phyloP scores from a whole-genome alignment of 495 filamentous ascomycete genomes.

The Clohesyomyces aquaticus region DNA sequence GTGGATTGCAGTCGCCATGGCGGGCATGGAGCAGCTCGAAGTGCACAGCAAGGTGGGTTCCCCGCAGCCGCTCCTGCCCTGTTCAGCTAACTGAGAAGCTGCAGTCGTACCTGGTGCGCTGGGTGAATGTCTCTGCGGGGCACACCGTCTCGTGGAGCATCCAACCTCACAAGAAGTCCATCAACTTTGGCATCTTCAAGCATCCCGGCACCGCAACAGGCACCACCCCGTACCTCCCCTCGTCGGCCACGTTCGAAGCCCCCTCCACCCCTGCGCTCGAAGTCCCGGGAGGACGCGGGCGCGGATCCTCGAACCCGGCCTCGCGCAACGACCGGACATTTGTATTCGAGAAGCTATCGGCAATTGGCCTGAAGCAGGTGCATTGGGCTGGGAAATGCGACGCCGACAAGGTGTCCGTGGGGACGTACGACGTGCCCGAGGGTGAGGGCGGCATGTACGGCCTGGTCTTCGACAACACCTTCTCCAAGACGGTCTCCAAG shows the following conservation, averaged over 20 bases:
- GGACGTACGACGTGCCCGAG: constrained; percentile 75
- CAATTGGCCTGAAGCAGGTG: constrained; percentile 81
- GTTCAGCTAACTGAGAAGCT: constrained; percentile 12
- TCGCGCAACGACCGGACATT: constrained; percentile 59
- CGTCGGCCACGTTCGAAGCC: constrained; percentile 53
- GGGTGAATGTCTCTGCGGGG: constrained; percentile 85
- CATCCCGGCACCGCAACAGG: constrained; percentile 74
- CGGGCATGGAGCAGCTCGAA: constrained; percentile 95
- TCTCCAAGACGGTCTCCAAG: constrained; percentile 93
- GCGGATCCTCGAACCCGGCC: constrained; percentile 26
- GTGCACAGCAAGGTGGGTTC: constrained; percentile 89
- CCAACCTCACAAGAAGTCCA: constrained; percentile 94
- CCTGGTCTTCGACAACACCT: constrained; percentile 97
- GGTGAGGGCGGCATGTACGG: constrained; percentile 90
- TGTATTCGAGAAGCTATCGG: constrained; percentile 78
- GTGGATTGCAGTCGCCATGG: constrained; percentile 57
- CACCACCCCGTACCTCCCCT: constrained; percentile 55
- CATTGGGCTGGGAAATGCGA: constrained; percentile 94
- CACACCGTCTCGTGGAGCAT: constrained; percentile 98
- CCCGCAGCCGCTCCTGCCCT: neutral
- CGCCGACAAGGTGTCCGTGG: constrained; percentile 92
- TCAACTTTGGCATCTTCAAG: constrained; percentile 97
- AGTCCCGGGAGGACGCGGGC: constrained; percentile 41
- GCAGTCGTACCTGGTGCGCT: constrained; percentile 95
- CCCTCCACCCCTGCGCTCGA: constrained; percentile 50